Percentiles rank a stretch among this genome's conserved stretches.
Evolutionary conservation across 2,329 filamentous ascomycete genomes (phyloP).

Genomic region (Aspergillus texensis): DNA sequence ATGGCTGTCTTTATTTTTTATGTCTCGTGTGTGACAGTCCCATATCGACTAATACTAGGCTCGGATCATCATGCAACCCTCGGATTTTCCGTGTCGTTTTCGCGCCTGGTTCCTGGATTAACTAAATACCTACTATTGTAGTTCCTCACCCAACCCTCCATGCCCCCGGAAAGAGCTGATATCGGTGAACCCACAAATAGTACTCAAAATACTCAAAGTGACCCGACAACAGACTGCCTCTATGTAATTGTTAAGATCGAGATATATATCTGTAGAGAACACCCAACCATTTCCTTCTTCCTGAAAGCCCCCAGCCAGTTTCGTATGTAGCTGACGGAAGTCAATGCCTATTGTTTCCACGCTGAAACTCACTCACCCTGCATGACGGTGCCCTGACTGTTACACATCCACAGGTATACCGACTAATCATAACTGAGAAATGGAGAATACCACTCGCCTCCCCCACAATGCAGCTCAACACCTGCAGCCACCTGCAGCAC

Average conservation of each 20-base stretch:
- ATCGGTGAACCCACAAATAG: not conserved
- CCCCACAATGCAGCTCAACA: not conserved
- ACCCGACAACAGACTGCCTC: not conserved
- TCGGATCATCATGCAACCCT: not conserved
- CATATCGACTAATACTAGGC: not conserved
- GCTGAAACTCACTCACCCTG: not conserved
- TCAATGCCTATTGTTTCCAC: not conserved
- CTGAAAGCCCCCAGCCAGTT: not conserved
- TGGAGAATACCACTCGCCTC: not conserved
- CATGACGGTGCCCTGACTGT: not conserved
- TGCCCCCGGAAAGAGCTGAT: not conserved
- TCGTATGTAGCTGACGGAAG: not conserved
- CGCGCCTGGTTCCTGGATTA: not conserved
- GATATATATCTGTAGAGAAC: not conserved
- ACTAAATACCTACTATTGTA: not conserved
- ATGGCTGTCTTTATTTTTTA: not conserved
- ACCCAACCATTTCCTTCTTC: not conserved
- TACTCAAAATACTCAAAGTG: not conserved
- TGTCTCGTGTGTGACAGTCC: not conserved
- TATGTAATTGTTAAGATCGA: not conserved
- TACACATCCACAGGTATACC: not conserved
- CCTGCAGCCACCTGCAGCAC: conserved; percentile 6
- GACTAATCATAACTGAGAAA: not conserved
- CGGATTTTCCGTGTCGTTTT: not conserved
- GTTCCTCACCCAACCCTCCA: not conserved